Conservation (phyloP, 768 basidiomycete species). For the Leucogyrophana mollusca region DNA sequence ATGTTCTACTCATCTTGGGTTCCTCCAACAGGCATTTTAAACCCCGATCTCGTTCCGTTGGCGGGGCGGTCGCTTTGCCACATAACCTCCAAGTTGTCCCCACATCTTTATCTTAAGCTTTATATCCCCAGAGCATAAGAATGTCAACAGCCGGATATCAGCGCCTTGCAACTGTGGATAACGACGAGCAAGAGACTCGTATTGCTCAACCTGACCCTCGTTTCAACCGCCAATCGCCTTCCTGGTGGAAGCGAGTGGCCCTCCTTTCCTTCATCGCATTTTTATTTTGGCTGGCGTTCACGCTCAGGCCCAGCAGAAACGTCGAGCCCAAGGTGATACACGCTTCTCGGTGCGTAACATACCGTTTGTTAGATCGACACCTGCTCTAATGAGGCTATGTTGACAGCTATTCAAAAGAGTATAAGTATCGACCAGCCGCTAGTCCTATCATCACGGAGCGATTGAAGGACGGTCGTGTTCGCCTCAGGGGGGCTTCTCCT, state of each 20-base stretch:
- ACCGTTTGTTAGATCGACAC: not conserved
- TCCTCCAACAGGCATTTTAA: constrained; percentile 15
- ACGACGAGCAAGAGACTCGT: not conserved
- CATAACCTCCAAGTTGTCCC: no score
- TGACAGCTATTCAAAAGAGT: constrained; percentile 76
- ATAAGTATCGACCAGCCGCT: constrained; percentile 81
- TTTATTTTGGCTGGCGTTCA: constrained; percentile 45
- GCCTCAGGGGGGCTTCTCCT: constrained; percentile 68
- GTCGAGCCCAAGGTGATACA: constrained; percentile 50
- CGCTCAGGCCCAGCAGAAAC: constrained; percentile 23
- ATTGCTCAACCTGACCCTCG: constrained; percentile 21
- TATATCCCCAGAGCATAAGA: no score
- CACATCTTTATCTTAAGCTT: no score
- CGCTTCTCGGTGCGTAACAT: constrained; percentile 54
- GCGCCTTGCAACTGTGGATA: not conserved
- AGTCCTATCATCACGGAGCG: constrained; percentile 80
- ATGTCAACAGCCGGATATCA: not conserved
- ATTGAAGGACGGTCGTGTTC: constrained; percentile 65
- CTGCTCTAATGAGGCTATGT: not conserved
- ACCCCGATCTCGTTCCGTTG: constrained; percentile 13
- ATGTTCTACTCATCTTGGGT: constrained; percentile 4
- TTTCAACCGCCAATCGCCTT: constrained; percentile 39
- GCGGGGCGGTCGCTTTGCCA: no score
- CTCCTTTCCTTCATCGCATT: constrained; percentile 40
- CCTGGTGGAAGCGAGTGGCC: constrained; percentile 45